Evolutionary conservation across 23 red algal species (phyloP).

Genomic region (Chondrus crispus): DNA sequence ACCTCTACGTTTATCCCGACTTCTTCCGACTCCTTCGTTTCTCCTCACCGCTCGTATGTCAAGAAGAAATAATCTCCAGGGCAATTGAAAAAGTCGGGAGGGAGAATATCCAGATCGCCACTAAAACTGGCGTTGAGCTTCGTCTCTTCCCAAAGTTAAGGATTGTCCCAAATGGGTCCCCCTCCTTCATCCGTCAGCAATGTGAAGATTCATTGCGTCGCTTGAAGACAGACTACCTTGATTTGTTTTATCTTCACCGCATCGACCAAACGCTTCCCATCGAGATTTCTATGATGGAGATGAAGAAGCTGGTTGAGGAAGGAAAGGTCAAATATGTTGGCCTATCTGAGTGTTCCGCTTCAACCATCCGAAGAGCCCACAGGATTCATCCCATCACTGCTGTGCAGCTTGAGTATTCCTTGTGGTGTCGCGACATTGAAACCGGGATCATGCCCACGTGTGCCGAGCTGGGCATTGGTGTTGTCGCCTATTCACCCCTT

Average conservation of each 20-base stretch:
- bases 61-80: constrained; percentile 33
- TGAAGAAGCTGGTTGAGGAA: constrained; percentile 62
- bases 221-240: constrained; percentile 38
- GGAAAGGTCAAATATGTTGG: constrained; percentile 63
- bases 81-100: constrained; percentile 26
- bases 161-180: background rate
- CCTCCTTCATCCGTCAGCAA: constrained; percentile 31
- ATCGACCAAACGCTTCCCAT: constrained; percentile 62
- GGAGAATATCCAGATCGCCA: constrained; percentile 34
- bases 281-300: constrained; percentile 56
- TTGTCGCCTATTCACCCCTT: constrained; percentile 68
- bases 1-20: constrained; percentile 37
- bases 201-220: constrained; percentile 21
- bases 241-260: constrained; percentile 71
- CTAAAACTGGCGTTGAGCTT: constrained; percentile 39
- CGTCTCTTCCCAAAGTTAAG: constrained; percentile 2
- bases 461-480: constrained; percentile 49
- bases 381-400: constrained; percentile 56
- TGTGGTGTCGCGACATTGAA: constrained; percentile 68
- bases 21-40: constrained; percentile 30
- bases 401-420: constrained; percentile 64
- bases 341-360: constrained; percentile 24
- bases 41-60: constrained; percentile 14
- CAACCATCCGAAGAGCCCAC: constrained; percentile 58
- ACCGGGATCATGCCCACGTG: constrained; percentile 42